These are phyloP conservation scores for Candida taoyuanica DNA, from an alignment of 805 yeast genomes.

Conservation along the genomic window DNA sequence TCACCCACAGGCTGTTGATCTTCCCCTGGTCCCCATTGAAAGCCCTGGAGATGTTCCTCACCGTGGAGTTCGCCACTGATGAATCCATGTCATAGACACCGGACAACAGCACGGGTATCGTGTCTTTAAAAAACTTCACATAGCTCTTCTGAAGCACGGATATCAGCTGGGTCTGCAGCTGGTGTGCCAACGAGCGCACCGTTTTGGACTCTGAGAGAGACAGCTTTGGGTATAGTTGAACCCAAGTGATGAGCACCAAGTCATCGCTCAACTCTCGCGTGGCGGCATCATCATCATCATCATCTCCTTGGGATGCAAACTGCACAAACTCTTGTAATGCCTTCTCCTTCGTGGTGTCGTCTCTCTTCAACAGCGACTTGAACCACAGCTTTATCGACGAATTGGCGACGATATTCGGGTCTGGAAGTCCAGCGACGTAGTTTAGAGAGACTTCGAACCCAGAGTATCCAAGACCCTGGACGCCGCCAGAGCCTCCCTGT, in stretches of 20 bases:
- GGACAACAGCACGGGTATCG: conserved; percentile 68
- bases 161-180: conserved; percentile 55
- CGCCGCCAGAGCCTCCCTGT: conserved; percentile 12
- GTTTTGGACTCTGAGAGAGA: conserved; percentile 64
- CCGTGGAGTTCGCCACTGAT: conserved; percentile 48
- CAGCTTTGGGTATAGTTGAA: conserved; percentile 77
- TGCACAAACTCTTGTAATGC: conserved; percentile 55
- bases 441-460: conserved; percentile 59
- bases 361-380: conserved; percentile 73
- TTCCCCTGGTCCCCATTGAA: conserved; percentile 55
- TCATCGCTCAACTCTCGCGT: conserved; percentile 41
- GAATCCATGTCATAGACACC: conserved; percentile 72
- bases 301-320: conserved; percentile 29
- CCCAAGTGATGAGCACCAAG: conserved; percentile 57
- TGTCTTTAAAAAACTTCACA: conserved; percentile 62
- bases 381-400: conserved; percentile 58
- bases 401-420: conserved; percentile 46
- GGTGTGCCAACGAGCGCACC: conserved; percentile 61
- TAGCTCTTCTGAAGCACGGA: conserved; percentile 47
- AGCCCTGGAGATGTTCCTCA: conserved; percentile 41
- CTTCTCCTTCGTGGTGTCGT: conserved; percentile 79
- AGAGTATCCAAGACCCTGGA: conserved; percentile 34
- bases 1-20: conserved; percentile 52
- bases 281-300: conserved; percentile 11
- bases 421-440: conserved; percentile 77